Evolutionary conservation across 2,329 filamentous ascomycete species (phyloP).

Genomic region (Arthrobotrys sphaeroides): DNA sequence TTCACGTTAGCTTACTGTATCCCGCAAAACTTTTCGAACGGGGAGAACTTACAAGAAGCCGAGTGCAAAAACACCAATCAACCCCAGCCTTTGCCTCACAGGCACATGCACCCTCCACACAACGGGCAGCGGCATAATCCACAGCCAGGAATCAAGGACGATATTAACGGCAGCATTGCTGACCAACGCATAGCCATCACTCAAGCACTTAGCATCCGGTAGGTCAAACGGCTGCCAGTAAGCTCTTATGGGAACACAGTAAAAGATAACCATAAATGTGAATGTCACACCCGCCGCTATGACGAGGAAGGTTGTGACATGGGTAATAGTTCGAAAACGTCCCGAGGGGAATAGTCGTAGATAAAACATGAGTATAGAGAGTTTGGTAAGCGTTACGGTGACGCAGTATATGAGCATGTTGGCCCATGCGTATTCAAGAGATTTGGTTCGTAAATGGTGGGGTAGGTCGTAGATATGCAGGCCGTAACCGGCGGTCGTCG

Average conservation of each 20-base stretch:
- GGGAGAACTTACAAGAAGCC: conserved; percentile 41
- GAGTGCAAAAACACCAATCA: conserved; percentile 43
- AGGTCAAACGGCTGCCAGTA: conserved; percentile 45
- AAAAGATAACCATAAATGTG: conserved; percentile 36
- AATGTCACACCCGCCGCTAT: conserved; percentile 28
- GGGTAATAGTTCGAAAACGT: conserved; percentile 28
- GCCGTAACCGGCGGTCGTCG: conserved; percentile 51
- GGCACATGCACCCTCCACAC: conserved; percentile 44
- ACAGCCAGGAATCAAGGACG: conserved; percentile 44
- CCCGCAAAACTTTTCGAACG: background rate
- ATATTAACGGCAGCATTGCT: conserved; percentile 53
- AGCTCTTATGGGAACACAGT: conserved; percentile 44
- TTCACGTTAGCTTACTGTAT: background rate
- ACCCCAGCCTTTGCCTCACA: conserved; percentile 34
- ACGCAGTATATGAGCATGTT: conserved; percentile 49
- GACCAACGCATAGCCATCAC: conserved; percentile 38
- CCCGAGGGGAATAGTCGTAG: conserved; percentile 34
- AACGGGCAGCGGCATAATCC: conserved; percentile 44
- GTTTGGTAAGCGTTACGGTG: conserved; percentile 42
- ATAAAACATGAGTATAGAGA: conserved; percentile 52
- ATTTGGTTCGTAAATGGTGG: conserved; percentile 44
- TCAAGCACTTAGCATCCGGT: conserved; percentile 37
- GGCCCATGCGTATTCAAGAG: conserved; percentile 51
- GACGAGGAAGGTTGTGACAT: conserved; percentile 26
- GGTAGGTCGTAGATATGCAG: conserved; percentile 51